These are phyloP conservation scores for Coniochaeta prunicola DNA, from an alignment of 2,329 filamentous ascomycete species.

Conservation along the genomic window DNA sequence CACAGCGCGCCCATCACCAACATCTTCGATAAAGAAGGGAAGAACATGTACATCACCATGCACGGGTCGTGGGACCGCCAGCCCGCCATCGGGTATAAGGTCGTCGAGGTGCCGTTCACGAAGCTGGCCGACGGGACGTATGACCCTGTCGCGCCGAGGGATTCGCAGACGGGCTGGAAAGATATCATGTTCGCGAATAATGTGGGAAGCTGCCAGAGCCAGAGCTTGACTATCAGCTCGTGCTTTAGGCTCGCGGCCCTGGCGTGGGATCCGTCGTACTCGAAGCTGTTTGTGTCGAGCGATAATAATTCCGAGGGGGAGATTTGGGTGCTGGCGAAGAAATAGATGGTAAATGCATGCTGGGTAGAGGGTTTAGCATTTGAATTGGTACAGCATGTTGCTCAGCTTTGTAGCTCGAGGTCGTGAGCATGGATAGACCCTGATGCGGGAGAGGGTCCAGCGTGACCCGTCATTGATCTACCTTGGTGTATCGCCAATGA, in stretches of 20 bases:
- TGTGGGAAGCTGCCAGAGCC: background rate
- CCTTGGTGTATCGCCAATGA: background rate
- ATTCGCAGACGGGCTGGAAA: constrained; percentile 5
- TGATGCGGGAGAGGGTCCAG: background rate
- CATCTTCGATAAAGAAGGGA: constrained; percentile 5
- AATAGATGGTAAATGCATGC: background rate
- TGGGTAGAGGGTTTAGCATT: no score
- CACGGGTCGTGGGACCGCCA: constrained; percentile 10
- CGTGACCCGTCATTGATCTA: background rate
- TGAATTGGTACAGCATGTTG: no score
- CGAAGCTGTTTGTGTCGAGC: constrained; percentile 7
- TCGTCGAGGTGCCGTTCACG: constrained; percentile 7
- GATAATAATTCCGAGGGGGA: constrained; percentile 9
- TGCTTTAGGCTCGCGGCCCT: constrained; percentile 7
- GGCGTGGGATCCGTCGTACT: constrained; percentile 6
- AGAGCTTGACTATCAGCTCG: constrained; percentile 4
- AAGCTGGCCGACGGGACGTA: constrained; percentile 1
- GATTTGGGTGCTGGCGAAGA: constrained; percentile 9
- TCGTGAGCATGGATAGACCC: background rate
- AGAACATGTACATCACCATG: constrained; percentile 9
- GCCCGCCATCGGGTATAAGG: constrained; percentile 8
- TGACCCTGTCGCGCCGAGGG: constrained; percentile 4
- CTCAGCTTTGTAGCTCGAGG: background rate
- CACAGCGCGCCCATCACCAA: constrained; percentile 8
- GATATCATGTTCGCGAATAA: constrained; percentile 4